These are phyloP conservation scores for Xerocomus minutiporus DNA, from an alignment of 1,284 basidiomycete genomes.

Conservation along the genomic window DNA sequence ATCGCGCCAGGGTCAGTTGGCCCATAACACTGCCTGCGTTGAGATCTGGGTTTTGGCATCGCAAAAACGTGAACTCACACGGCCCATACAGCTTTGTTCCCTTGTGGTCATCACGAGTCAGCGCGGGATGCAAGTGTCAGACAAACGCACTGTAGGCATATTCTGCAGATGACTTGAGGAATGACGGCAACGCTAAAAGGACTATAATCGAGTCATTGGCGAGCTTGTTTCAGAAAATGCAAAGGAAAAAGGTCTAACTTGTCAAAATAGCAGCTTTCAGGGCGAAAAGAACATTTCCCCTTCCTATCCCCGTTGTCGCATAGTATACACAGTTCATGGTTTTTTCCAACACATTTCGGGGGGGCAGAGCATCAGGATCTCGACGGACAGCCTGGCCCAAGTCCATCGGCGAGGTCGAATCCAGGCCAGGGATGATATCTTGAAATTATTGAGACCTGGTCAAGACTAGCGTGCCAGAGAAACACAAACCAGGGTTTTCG, in stretches of 20 bases:
- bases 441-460: background rate
- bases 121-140: background rate
- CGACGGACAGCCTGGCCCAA: conserved; percentile 54
- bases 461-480: background rate
- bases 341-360: conserved; percentile 52
- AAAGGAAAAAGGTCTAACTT: conserved; percentile 30
- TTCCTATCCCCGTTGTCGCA: conserved; percentile 37
- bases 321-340: conserved; percentile 47
- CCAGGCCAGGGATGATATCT: conserved; percentile 62
- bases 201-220: conserved; percentile 34
- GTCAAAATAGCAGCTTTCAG: conserved; percentile 75
- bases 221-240: background rate
- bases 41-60: background rate
- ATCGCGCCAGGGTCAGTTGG: conserved; percentile 63
- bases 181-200: conserved; percentile 55
- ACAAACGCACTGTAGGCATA: conserved; percentile 56
- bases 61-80: conserved; percentile 36
- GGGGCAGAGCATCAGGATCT: conserved; percentile 74
- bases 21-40: conserved; percentile 55
- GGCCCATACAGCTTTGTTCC: conserved; percentile 54
- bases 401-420: conserved; percentile 39
- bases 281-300: conserved; percentile 68
- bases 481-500: conserved; percentile 46
- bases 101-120: conserved; percentile 28
- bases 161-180: conserved; percentile 49